Percentiles rank a stretch among this genome's conserved stretches.
phyloP scores from a whole-genome alignment of 2,329 filamentous ascomycete genomes.

The Exophiala alcalophila region DNA sequence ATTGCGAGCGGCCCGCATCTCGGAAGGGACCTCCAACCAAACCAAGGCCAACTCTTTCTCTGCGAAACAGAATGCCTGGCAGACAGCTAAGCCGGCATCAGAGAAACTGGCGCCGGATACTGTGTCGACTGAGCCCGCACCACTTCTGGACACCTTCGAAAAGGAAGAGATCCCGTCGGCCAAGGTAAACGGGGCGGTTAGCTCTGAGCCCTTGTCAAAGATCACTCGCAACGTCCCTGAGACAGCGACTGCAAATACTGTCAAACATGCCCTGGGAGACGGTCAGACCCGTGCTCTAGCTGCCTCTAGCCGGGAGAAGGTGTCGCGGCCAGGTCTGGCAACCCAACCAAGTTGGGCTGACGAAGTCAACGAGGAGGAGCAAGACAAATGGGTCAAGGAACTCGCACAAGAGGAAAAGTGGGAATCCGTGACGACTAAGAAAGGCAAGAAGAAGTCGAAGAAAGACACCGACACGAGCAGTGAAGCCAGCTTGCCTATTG shows the following conservation, averaged over 20 bases:
- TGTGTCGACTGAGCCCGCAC: slow-evolving; percentile 29
- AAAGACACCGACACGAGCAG: slow-evolving; percentile 44
- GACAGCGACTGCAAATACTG: slow-evolving; percentile 10
- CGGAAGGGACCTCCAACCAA: slow-evolving; percentile 78
- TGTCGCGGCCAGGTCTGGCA: slow-evolving; percentile 21
- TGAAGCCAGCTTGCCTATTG: slow-evolving; percentile 38
- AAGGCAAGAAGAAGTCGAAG: slow-evolving; percentile 51
- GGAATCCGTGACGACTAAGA: slow-evolving; percentile 60
- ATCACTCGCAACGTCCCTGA: slow-evolving; percentile 10
- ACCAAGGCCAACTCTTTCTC: slow-evolving; percentile 61
- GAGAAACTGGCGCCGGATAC: slow-evolving; percentile 15
- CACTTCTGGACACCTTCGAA: slow-evolving; percentile 46
- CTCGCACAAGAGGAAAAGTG: slow-evolving; percentile 53
- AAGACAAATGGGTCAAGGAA: slow-evolving; percentile 55
- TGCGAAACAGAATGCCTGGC: slow-evolving; percentile 57
- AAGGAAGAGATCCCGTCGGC: slow-evolving; percentile 5
- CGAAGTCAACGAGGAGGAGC: slow-evolving; percentile 57
- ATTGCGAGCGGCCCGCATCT: slow-evolving; percentile 73
- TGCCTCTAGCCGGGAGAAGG: slow-evolving; percentile 21
- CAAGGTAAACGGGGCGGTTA: slow-evolving; percentile 20
- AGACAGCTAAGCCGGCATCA: slow-evolving; percentile 32
- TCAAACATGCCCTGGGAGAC: slow-evolving; percentile 22
- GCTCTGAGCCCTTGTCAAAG: slow-evolving; percentile 14
- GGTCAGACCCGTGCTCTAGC: slow-evolving; percentile 18
- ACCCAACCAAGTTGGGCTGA: slow-evolving; percentile 43